phyloP scores from a whole-genome alignment of 768 basidiomycete species.

The Tricholoma sp. region DNA sequence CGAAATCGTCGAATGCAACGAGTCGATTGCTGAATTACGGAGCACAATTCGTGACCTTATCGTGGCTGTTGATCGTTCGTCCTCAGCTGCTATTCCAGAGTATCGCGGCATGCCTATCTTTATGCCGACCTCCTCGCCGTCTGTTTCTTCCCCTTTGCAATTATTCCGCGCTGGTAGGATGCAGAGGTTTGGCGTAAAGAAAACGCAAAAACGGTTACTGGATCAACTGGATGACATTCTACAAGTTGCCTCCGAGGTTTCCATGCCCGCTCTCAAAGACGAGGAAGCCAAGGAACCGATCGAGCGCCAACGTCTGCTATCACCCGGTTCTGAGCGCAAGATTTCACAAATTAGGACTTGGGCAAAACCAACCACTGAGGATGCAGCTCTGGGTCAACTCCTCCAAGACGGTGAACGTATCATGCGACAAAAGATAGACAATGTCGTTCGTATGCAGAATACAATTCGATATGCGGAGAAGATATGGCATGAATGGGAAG shows the following conservation, averaged over 20 bases:
- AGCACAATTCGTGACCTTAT: conserved; percentile 80
- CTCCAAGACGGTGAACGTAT: conserved; percentile 85
- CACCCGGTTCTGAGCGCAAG: conserved; percentile 84
- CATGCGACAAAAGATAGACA: conserved; percentile 91
- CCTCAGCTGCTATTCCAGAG: conserved; percentile 62
- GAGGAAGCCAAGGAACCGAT: conserved; percentile 90
- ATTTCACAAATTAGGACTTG: conserved; percentile 80
- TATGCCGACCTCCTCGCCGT: conserved; percentile 64
- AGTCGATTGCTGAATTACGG: conserved; percentile 81
- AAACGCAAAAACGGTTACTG: conserved; percentile 72
- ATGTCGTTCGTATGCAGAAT: conserved; percentile 93
- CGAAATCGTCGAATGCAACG: conserved; percentile 91
- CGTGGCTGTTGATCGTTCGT: conserved; percentile 67
- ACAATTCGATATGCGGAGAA: conserved; percentile 97
- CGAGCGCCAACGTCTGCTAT: conserved; percentile 85
- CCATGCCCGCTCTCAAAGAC: conserved; percentile 85
- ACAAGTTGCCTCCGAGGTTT: conserved; percentile 71
- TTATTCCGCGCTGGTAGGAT: conserved; percentile 73
- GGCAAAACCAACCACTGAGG: conserved; percentile 82
- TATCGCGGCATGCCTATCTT: conserved; percentile 88
- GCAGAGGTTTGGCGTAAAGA: conserved; percentile 76
- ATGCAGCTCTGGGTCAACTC: conserved; percentile 77
- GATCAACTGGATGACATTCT: conserved; percentile 87
- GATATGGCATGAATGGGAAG: conserved; percentile 96
- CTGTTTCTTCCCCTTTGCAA: conserved; percentile 70